Evolutionary conservation across 805 yeast genomes (phyloP), one percentile per base, ranked within the genome.

Genomic region (Priceomyces castillae): DNA sequence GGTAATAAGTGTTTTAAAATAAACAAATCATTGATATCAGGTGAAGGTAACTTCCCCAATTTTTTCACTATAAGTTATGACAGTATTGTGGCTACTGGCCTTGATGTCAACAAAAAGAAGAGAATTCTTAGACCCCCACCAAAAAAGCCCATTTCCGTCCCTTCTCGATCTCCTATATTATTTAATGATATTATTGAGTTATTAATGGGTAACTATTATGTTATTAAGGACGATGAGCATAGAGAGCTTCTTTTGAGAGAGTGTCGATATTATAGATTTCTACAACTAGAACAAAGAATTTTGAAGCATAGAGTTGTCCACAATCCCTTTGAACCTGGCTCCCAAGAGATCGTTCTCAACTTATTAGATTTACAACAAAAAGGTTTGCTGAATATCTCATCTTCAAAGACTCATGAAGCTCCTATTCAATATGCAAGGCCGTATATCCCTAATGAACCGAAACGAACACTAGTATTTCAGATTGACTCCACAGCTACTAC

Each of bases 71-170:
- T 88, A 30, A 76, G 85, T 2, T 74, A 72, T 53, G 76, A 78
- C 26, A 67, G 80, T 1, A 58, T 82, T 16, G 68, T 79, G 46
- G 58, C 67, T 2, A 82, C 81, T 46, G 76, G 81, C 9, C 51
- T 53, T 12, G 44, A 52, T 3, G 43, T 56, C 1, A 70, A 75
- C 18, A 67, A 69, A 15, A 50, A 69, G 9, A 66, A 64, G 40
- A 69, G 74, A 30, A 61, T 82, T 51, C 62, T 85, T 2, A 65
- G 96, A 30, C 97, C 97, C 0, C 95, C 96, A 2, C 88, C 94
- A 1, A 76, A 80, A 44, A 73, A 78, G 7, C 85, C 86, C 0
- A 69, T 82, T 2, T 69, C 73, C 1, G 74, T 74, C 2, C 63
- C 76, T 3, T 64, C 73, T 28, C 68, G 89, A 47, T 76, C 82